phyloP scores from a whole-genome alignment of 2,329 filamentous ascomycete genomes.

The Xylaria digitata region DNA sequence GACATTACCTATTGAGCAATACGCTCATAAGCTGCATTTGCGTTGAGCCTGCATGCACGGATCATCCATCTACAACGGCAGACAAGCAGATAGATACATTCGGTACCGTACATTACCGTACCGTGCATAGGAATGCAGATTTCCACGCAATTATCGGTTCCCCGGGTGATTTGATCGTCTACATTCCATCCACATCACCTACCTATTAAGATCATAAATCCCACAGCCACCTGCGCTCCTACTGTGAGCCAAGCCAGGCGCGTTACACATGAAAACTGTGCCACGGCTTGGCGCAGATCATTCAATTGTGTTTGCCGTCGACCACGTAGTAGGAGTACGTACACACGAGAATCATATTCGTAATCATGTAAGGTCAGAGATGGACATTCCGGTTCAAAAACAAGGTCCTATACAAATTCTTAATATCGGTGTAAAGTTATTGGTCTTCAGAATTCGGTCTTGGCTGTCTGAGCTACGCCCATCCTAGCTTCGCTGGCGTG shows the following conservation, averaged over 20 bases:
- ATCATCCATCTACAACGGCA: conserved; percentile 19
- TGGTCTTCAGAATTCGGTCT: conserved; percentile 1
- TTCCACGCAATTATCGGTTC: background rate
- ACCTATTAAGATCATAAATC: conserved; percentile 10
- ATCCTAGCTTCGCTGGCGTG: background rate
- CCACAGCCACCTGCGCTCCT: conserved; percentile 12
- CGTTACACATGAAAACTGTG: conserved; percentile 11
- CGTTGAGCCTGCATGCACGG: conserved; percentile 27
- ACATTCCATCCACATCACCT: background rate
- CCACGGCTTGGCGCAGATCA: conserved; percentile 28
- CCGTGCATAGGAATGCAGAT: background rate
- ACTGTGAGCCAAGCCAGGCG: conserved; percentile 15
- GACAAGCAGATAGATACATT: background rate
- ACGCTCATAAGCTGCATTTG: conserved; percentile 18
- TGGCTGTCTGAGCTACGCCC: conserved; percentile 28
- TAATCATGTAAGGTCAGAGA: background rate
- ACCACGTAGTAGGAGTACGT: background rate
- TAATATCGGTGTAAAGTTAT: background rate
- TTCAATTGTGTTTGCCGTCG: conserved; percentile 1
- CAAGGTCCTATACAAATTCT: background rate
- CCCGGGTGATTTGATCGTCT: conserved; percentile 19
- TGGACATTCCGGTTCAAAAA: background rate
- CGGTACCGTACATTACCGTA: background rate
- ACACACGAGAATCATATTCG: background rate
- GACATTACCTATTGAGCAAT: no score